A percentile compares a stretch with the other conserved stretches of the same genome.
These are phyloP conservation scores for Thraustotheca clavata DNA, from an alignment of 352 stramenopile genomes.

Conservation along the genomic window DNA sequence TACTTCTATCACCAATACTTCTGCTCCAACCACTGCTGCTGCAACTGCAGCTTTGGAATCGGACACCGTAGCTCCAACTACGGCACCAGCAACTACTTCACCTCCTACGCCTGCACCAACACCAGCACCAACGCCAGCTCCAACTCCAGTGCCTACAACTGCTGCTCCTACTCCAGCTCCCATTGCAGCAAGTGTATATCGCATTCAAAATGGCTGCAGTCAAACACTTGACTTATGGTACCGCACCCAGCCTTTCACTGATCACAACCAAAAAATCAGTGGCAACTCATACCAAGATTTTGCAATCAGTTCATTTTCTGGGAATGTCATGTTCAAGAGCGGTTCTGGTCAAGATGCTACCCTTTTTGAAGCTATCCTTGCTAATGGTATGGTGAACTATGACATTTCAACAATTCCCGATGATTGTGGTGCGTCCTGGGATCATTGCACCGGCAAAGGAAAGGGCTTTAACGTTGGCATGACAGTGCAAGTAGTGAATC, in stretches of 20 bases:
- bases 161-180: neutral
- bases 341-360: conserved; percentile 14
- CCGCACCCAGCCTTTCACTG: neutral
- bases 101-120: neutral
- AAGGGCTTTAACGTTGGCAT: conserved; percentile 64
- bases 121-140: conserved; percentile 1
- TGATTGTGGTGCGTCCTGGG: conserved; percentile 14
- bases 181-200: conserved; percentile 6
- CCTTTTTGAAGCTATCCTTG: conserved; percentile 9
- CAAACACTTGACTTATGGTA: conserved; percentile 12
- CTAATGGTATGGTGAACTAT: conserved; percentile 5
- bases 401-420: conserved; percentile 16
- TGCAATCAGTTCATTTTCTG: neutral
- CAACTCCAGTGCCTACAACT: neutral
- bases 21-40: neutral
- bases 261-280: conserved; percentile 4
- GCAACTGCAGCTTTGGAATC: neutral
- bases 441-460: conserved; percentile 21
- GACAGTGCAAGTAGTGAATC: conserved; percentile 39
- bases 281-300: neutral
- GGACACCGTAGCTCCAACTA: neutral
- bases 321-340: conserved; percentile 18
- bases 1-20: neutral
- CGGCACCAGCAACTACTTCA: neutral
- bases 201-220: conserved; percentile 17